Conservation (phyloP, 2,329 filamentous ascomycete species). For the Xylariaceae sp. region DNA sequence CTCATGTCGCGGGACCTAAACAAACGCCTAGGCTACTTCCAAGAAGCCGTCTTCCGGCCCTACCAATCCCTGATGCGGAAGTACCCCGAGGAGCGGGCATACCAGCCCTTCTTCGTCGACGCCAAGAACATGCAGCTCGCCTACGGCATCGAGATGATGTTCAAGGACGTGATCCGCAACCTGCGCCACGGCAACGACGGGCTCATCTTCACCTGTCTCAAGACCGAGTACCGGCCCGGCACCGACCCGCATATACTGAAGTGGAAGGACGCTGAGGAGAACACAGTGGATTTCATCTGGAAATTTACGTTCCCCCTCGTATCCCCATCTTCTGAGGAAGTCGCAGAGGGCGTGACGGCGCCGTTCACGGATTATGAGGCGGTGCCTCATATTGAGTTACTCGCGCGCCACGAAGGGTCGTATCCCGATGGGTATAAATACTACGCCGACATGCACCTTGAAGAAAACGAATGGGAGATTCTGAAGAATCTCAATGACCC, state of each 20-base stretch:
- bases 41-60: constrained; percentile 69
- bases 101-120: constrained; percentile 75
- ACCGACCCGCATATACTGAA: constrained; percentile 94
- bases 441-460: constrained; percentile 66
- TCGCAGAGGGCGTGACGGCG: constrained; percentile 59
- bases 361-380: constrained; percentile 75
- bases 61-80: constrained; percentile 60
- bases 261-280: constrained; percentile 95
- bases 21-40: constrained; percentile 84
- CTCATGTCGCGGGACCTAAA: constrained; percentile 78
- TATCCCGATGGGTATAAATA: constrained; percentile 53
- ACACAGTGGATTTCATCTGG: constrained; percentile 89
- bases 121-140: constrained; percentile 87
- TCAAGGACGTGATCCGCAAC: constrained; percentile 75
- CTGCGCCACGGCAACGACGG: constrained; percentile 94
- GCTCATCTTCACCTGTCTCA: constrained; percentile 93
- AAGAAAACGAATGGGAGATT: constrained; percentile 75
- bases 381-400: constrained; percentile 68
- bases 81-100: constrained; percentile 65
- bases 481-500: constrained; percentile 71
- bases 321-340: constrained; percentile 65
- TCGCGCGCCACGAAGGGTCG: constrained; percentile 61
- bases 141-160: constrained; percentile 90
- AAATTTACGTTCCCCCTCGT: constrained; percentile 69
- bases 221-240: constrained; percentile 79